Conservation (phyloP, 2,329 filamentous ascomycete genomes). For the Fusarium incarnatum region DNA sequence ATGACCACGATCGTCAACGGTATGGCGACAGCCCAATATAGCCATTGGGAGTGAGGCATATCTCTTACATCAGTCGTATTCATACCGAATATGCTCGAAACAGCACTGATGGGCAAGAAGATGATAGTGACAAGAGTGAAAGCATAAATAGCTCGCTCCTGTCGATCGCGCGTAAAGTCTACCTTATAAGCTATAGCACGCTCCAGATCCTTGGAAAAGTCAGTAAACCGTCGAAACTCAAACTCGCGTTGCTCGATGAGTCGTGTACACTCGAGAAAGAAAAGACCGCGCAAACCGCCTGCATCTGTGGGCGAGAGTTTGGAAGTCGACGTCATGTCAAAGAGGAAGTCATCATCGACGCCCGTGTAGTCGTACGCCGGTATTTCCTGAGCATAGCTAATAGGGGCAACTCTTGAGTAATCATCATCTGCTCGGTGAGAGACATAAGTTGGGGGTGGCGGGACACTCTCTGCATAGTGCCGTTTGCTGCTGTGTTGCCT, state of each 20-base stretch:
- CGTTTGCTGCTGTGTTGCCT: constrained; percentile 11
- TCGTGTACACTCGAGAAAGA: constrained; percentile 54
- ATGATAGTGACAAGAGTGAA: constrained; percentile 64
- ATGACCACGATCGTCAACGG: constrained; percentile 59
- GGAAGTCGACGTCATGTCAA: constrained; percentile 47
- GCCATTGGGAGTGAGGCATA: constrained; percentile 60
- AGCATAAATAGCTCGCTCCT: constrained; percentile 61
- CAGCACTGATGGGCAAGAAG: constrained; percentile 60
- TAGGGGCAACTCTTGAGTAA: constrained; percentile 4
- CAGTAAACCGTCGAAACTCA: constrained; percentile 48
- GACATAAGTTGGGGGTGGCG: constrained; percentile 2
- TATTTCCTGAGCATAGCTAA: constrained; percentile 2
- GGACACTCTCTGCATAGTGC: constrained; percentile 7
- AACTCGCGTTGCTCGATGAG: constrained; percentile 54
- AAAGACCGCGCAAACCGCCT: constrained; percentile 54
- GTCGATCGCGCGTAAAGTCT: constrained; percentile 56
- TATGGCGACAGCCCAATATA: constrained; percentile 63
- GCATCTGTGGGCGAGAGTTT: constrained; percentile 53
- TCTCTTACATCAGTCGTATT: constrained; percentile 64
- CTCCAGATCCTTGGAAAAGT: constrained; percentile 50
- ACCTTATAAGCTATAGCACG: constrained; percentile 51
- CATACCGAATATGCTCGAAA: constrained; percentile 65
- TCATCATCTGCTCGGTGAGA: constrained; percentile 21
- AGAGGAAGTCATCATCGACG: constrained; percentile 41
- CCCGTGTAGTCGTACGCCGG: constrained; percentile 40